Evolutionary conservation across 1,139 yeast species (phyloP), one percentile per base, ranked within the genome.

Genomic region (Eremothecium gossypii): DNA sequence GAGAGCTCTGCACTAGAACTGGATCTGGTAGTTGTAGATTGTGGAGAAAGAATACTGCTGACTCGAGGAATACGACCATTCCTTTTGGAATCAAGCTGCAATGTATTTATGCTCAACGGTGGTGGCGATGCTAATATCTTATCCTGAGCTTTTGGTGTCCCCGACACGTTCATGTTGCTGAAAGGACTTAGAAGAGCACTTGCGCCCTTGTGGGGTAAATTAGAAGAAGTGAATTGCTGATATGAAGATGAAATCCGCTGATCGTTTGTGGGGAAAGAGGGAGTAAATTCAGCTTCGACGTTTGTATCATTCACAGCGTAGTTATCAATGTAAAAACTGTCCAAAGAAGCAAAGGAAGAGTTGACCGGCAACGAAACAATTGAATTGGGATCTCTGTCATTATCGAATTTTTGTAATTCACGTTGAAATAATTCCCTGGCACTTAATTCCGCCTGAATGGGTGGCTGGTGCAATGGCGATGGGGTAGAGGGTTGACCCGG

Each of bases 341-440:
- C 87, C 55, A 83, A 65, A 0, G 89, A 81, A 1, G 89, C 91
- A 67, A 80, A 81, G 49, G 87, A 79, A 40, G 82, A 84, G 49
- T 77, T 79, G 13, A 79, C 69, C 0, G 87, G 85, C 36, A 82
- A 58, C 13, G 48, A 43, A 12, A 40, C 40, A 29, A 38, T 48
- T 20, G 51, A 50, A 12, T 49, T 49, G 23, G 52, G 49, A 27
- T 50, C 50, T 28, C 54, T 50, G 33, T 46, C 48, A 14, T 44
- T 44, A 37, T 54, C 58, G 40, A 54, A 54, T 23, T 47, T 47
- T 27, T 46, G 47, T 13, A 55, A 41, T 38, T 54, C 59, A 30
- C 46, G 45, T 43, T 54, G 46, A 45, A 49, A 23, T 39, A 42
- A 30, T 47, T 52, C 43, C 38, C 49, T 26, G 32, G 52, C 43